phyloP scores from a whole-genome alignment of 1,139 yeast species.

The Zygosaccharomyces sapae region DNA sequence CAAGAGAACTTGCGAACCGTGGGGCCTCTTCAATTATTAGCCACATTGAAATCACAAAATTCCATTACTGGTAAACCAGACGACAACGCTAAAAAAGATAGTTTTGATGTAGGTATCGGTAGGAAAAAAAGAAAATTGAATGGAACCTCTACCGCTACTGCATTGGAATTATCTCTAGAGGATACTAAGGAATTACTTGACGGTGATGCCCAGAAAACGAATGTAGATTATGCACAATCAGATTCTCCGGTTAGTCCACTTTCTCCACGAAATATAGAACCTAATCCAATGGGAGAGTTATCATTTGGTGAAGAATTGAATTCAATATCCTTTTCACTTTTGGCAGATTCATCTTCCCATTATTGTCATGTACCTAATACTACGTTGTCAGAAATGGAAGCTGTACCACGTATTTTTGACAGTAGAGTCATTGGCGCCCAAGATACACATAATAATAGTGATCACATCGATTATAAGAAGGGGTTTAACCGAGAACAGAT shows the following conservation, averaged over 20 bases:
- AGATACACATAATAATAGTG: not conserved
- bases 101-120: not conserved
- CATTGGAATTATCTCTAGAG: slow-evolving; percentile 1
- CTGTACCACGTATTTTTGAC: slow-evolving; percentile 14
- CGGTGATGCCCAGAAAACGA: not conserved
- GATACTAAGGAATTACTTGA: not conserved
- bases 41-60: slow-evolving; percentile 12
- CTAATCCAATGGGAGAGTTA: slow-evolving; percentile 5
- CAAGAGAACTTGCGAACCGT: slow-evolving; percentile 11
- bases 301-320: slow-evolving; percentile 9
- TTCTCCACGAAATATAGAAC: slow-evolving; percentile 5
- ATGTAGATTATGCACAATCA: not conserved
- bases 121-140: not conserved
- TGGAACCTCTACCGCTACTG: not conserved
- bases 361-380: slow-evolving; percentile 11
- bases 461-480: not conserved
- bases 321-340: slow-evolving; percentile 14
- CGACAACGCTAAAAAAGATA: slow-evolving; percentile 1
- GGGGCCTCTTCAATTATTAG: slow-evolving; percentile 15
- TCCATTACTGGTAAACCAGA: slow-evolving; percentile 4
- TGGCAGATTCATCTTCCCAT: slow-evolving; percentile 12
- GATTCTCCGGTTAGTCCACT: slow-evolving; percentile 7
- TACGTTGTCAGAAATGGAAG: slow-evolving; percentile 12
- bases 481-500: not conserved
- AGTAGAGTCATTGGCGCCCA: slow-evolving; percentile 14